These are phyloP conservation scores for Candida andamanensis DNA, from an alignment of 805 yeast genomes.

Conservation along the genomic window DNA sequence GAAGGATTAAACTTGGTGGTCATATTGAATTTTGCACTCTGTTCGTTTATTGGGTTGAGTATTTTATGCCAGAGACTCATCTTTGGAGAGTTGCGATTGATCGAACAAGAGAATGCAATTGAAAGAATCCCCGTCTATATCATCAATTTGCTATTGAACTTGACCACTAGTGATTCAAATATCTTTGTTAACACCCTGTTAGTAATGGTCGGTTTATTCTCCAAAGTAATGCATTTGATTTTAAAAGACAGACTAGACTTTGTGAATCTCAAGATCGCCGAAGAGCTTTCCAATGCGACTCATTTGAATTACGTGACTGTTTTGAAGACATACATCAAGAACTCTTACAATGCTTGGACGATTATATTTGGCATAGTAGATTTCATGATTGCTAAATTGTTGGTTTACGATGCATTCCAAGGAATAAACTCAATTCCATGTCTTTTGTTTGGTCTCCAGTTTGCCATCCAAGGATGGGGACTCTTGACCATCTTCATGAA, in stretches of 20 bases:
- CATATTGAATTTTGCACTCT: constrained; percentile 21
- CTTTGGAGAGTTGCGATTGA: constrained; percentile 70
- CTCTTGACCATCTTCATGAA: constrained; percentile 51
- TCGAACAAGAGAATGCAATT: constrained; percentile 65
- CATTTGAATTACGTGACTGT: constrained; percentile 9
- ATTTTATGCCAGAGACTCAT: constrained; percentile 47
- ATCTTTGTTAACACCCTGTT: constrained; percentile 46
- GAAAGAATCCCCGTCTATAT: constrained; percentile 32
- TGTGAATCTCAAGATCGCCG: constrained; percentile 24
- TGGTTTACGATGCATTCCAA: constrained; percentile 52
- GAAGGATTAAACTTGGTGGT: constrained; percentile 26
- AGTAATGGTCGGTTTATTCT: constrained; percentile 23
- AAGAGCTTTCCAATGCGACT: constrained; percentile 15
- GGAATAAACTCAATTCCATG: constrained; percentile 50
- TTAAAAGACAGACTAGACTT: constrained; percentile 48
- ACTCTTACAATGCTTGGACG: constrained; percentile 36
- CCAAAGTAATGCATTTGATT: constrained; percentile 76
- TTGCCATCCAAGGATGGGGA: constrained; percentile 58
- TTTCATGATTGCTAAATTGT: constrained; percentile 44
- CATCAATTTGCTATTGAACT: constrained; percentile 51
- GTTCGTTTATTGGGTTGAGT: constrained; percentile 16
- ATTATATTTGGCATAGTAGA: constrained; percentile 46
- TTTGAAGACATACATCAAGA: constrained; percentile 27
- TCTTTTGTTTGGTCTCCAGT: constrained; percentile 71
- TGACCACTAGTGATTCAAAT: constrained; percentile 63